A percentile compares a stretch with the other conserved stretches of the same genome.
Conservation (phyloP, 2,329 filamentous ascomycete species). For the Apiospora kogelbergensis region DNA sequence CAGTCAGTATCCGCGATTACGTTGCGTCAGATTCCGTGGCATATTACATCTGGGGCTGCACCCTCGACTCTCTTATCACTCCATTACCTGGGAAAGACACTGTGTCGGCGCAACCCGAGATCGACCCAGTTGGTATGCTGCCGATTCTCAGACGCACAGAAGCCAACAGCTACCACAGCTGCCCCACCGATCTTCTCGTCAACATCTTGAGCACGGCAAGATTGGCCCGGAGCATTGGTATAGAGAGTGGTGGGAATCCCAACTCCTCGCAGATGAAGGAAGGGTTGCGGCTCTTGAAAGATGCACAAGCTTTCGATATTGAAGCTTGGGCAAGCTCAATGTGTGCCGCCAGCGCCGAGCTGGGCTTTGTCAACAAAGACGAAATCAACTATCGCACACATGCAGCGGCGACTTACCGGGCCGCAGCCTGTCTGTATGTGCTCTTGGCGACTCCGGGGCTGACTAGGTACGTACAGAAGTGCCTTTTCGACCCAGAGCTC, state of each 20-base stretch:
- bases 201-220: slow-evolving; percentile 45
- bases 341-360: slow-evolving; percentile 27
- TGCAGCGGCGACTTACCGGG: slow-evolving; percentile 46
- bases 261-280: slow-evolving; percentile 35
- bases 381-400: slow-evolving; percentile 39
- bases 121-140: slow-evolving; percentile 38
- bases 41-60: slow-evolving; percentile 32
- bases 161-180: slow-evolving; percentile 43
- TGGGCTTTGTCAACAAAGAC: slow-evolving; percentile 35
- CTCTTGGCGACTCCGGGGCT: slow-evolving; percentile 34
- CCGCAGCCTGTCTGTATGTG: slow-evolving; percentile 48
- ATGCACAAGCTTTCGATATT: slow-evolving; percentile 43
- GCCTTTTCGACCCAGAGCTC: neutral
- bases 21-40: slow-evolving; percentile 45
- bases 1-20: slow-evolving; percentile 36
- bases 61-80: slow-evolving; percentile 38
- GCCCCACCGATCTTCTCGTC: slow-evolving; percentile 42
- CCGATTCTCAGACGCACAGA: slow-evolving; percentile 42
- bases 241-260: slow-evolving; percentile 24
- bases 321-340: slow-evolving; percentile 41
- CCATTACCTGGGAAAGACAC: slow-evolving; percentile 38
- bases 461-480: slow-evolving; percentile 18
- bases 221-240: slow-evolving; percentile 38
- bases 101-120: slow-evolving; percentile 37
- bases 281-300: slow-evolving; percentile 38